Evolutionary conservation across 1,284 basidiomycete genomes (phyloP).

Genomic region (Gymnopus androsaceus): DNA sequence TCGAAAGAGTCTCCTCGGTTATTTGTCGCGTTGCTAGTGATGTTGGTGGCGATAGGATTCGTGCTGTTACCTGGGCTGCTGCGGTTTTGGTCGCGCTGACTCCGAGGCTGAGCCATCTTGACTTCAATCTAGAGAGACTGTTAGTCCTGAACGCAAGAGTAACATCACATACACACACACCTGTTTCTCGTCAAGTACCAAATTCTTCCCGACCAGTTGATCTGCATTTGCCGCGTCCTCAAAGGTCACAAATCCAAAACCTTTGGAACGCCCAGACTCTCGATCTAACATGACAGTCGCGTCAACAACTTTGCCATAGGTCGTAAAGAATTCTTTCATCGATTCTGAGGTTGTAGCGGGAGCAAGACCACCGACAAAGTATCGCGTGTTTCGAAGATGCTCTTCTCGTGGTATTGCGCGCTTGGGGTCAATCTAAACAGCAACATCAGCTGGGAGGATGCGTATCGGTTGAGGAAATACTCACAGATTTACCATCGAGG

Average conservation of each 20-base stretch:
- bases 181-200: constrained; percentile 80
- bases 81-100: constrained; percentile 59
- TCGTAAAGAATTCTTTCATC: constrained; percentile 77
- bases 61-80: constrained; percentile 18
- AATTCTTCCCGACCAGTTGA: constrained; percentile 66
- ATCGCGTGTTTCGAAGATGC: constrained; percentile 78
- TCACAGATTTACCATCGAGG: constrained; percentile 87
- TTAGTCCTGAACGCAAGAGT: background rate
- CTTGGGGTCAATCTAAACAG: constrained; percentile 87
- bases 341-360: constrained; percentile 78
- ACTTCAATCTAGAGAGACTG: constrained; percentile 73
- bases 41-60: background rate
- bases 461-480: constrained; percentile 22
- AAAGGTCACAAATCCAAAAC: constrained; percentile 93
- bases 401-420: constrained; percentile 90
- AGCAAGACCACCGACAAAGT: constrained; percentile 89
- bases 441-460: background rate
- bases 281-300: constrained; percentile 94
- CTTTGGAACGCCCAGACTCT: constrained; percentile 87
- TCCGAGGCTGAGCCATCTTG: constrained; percentile 80
- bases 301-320: constrained; percentile 84
- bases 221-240: constrained; percentile 76
- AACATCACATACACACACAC: constrained; percentile 38
- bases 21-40: constrained; percentile 18
- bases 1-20: constrained; percentile 15